These are phyloP conservation scores for Curvularia hawaiiensis DNA, from an alignment of 2,329 filamentous ascomycete species.

Conservation along the genomic window DNA sequence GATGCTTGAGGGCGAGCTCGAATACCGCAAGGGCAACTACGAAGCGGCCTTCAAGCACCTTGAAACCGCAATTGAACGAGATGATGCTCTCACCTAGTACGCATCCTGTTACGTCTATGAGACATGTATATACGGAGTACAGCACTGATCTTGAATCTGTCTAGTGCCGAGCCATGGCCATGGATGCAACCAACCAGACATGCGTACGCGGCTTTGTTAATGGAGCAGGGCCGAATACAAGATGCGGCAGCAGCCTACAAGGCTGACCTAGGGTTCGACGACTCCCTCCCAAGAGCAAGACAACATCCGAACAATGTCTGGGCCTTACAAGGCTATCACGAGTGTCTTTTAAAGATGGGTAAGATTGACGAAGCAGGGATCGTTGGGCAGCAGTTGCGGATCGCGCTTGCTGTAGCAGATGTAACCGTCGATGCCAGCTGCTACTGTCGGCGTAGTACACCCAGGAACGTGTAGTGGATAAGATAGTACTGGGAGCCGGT, in stretches of 20 bases:
- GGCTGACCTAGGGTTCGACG: slow-evolving; percentile 50
- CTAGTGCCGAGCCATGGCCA: slow-evolving; percentile 71
- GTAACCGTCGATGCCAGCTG: slow-evolving; percentile 64
- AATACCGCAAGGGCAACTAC: slow-evolving; percentile 67
- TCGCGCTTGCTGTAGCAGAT: slow-evolving; percentile 63
- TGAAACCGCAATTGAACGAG: slow-evolving; percentile 61
- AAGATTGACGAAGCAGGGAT: slow-evolving; percentile 54
- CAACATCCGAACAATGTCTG: slow-evolving; percentile 77
- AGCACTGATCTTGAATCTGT: background rate
- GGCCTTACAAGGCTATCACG: slow-evolving; percentile 74
- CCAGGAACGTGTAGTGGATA: slow-evolving; percentile 2
- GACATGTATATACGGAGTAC: background rate
- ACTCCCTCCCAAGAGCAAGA: slow-evolving; percentile 65
- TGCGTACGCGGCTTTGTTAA: slow-evolving; percentile 70
- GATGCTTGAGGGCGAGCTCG: slow-evolving; percentile 76
- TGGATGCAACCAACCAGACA: slow-evolving; percentile 80
- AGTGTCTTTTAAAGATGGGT: slow-evolving; percentile 66
- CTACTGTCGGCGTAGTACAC: slow-evolving; percentile 52
- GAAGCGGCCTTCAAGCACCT: slow-evolving; percentile 65
- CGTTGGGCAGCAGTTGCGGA: slow-evolving; percentile 57
- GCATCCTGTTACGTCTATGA: background rate
- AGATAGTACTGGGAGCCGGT: background rate
- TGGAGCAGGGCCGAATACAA: slow-evolving; percentile 64
- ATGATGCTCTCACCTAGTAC: slow-evolving; percentile 66
- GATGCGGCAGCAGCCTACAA: slow-evolving; percentile 47